A percentile compares a stretch with the other conserved stretches of the same genome.
Conservation (phyloP, 169 alveolate species). For the Eimeria zaria region DNA sequence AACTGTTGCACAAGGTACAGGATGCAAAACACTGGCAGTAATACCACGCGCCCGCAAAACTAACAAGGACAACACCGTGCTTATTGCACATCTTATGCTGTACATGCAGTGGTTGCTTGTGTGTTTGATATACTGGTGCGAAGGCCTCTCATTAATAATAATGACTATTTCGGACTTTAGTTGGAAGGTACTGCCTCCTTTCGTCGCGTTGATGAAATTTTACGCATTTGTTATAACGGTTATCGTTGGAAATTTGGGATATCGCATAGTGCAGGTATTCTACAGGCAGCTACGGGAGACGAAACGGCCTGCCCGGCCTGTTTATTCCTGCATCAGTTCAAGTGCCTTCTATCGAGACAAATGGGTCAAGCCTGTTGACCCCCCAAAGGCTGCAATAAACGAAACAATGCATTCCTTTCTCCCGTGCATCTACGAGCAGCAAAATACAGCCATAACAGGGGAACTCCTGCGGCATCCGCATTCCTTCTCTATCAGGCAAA, state of each 20-base stretch:
- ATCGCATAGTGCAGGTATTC: slow-evolving; percentile 60
- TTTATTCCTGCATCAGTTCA: neutral
- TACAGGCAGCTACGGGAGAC: slow-evolving; percentile 39
- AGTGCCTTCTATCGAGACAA: slow-evolving; percentile 2
- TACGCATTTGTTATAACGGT: neutral
- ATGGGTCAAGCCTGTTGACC: neutral
- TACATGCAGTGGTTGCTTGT: neutral
- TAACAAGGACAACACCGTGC: neutral
- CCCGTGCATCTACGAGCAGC: neutral
- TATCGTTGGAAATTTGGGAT: neutral
- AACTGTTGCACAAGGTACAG: neutral
- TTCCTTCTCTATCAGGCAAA: neutral
- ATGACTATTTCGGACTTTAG: slow-evolving; percentile 30
- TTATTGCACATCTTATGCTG: neutral
- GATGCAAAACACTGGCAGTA: neutral
- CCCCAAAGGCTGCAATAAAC: neutral
- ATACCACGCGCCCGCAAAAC: neutral
- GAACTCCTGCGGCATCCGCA: neutral
- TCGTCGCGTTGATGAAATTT: slow-evolving; percentile 10
- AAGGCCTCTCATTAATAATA: slow-evolving; percentile 6
- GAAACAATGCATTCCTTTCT: neutral
- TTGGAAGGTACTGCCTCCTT: slow-evolving; percentile 26
- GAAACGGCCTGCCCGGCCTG: slow-evolving; percentile 19
- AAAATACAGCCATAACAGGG: neutral
- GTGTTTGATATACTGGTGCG: slow-evolving; percentile 16